Evolutionary conservation across 1,139 yeast species (phyloP).

Genomic region (Sugiyamaella xylanicola): DNA sequence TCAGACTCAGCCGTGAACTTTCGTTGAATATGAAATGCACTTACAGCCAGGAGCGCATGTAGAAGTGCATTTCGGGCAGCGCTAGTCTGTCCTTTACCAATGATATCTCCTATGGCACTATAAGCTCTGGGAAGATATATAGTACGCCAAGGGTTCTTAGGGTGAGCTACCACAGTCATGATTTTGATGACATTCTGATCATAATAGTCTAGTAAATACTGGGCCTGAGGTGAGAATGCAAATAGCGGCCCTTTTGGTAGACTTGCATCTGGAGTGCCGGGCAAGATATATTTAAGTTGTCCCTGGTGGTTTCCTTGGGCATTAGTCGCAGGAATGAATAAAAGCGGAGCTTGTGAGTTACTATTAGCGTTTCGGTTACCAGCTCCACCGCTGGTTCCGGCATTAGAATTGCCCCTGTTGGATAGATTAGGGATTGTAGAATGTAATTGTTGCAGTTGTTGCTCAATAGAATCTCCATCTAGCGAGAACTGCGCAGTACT

Average conservation of each 20-base stretch:
- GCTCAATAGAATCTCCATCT: slow-evolving; percentile 7
- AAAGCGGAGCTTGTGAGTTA: slow-evolving; percentile 14
- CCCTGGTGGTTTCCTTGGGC: slow-evolving; percentile 6
- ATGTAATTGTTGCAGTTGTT: slow-evolving; percentile 13
- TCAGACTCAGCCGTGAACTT: slow-evolving; percentile 60
- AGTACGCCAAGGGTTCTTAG: slow-evolving; percentile 85
- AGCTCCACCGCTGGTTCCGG: slow-evolving; percentile 4
- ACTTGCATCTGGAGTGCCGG: background rate
- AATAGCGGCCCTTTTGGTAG: slow-evolving; percentile 41
- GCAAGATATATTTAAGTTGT: slow-evolving; percentile 10
- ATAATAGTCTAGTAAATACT: slow-evolving; percentile 73
- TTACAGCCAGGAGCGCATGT: slow-evolving; percentile 78
- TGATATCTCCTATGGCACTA: slow-evolving; percentile 78
- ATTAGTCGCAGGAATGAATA: slow-evolving; percentile 15
- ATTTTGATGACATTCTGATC: slow-evolving; percentile 79
- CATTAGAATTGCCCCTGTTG: background rate
- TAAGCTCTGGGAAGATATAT: slow-evolving; percentile 81
- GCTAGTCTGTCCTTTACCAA: slow-evolving; percentile 72
- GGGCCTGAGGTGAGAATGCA: slow-evolving; percentile 48
- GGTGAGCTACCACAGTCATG: slow-evolving; percentile 83
- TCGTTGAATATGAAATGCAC: slow-evolving; percentile 78
- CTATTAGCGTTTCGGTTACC: slow-evolving; percentile 1
- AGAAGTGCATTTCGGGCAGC: slow-evolving; percentile 75
- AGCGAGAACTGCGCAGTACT: background rate
- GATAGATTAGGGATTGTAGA: slow-evolving; percentile 9